phyloP scores from a whole-genome alignment of 1,284 basidiomycete species.

The Boletus smithii region DNA sequence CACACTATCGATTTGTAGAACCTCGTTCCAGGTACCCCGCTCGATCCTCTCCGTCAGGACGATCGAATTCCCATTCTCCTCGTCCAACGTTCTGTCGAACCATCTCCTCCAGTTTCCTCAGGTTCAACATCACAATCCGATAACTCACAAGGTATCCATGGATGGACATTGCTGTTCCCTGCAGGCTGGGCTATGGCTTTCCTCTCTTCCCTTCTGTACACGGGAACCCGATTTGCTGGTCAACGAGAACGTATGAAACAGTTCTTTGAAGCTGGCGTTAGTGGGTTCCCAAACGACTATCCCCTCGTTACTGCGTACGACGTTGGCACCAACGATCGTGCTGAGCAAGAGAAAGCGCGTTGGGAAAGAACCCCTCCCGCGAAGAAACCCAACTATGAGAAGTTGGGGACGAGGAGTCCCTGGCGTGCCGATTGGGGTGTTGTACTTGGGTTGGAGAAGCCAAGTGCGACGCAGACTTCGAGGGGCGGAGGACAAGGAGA shows the following conservation, averaged over 20 bases:
- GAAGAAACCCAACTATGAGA: constrained; percentile 72
- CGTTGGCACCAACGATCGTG: constrained; percentile 46
- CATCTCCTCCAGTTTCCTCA: constrained; percentile 26
- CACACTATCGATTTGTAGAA: constrained; percentile 42
- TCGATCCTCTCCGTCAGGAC: constrained; percentile 68
- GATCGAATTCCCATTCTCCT: constrained; percentile 79
- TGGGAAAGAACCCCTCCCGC: constrained; percentile 84
- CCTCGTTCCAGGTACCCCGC: constrained; percentile 69
- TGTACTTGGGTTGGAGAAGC: constrained; percentile 49
- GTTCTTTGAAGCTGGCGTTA: constrained; percentile 70
- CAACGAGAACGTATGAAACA: constrained; percentile 76
- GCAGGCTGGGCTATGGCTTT: constrained; percentile 88
- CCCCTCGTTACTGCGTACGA: constrained; percentile 56
- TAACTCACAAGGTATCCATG: constrained; percentile 52
- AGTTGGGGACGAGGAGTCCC: constrained; percentile 64
- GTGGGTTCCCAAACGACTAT: constrained; percentile 82
- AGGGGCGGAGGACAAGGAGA: constrained; percentile 23
- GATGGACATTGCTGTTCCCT: constrained; percentile 83
- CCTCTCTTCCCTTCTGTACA: constrained; percentile 74
- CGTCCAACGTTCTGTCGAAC: constrained; percentile 72
- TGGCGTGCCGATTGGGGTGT: constrained; percentile 75
- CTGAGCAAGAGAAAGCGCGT: constrained; percentile 48
- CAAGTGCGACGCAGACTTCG: not conserved
- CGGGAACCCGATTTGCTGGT: constrained; percentile 78
- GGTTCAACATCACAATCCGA: constrained; percentile 19